phyloP scores from a whole-genome alignment of 2,329 filamentous ascomycete species.

The Xylariaceae sp. region DNA sequence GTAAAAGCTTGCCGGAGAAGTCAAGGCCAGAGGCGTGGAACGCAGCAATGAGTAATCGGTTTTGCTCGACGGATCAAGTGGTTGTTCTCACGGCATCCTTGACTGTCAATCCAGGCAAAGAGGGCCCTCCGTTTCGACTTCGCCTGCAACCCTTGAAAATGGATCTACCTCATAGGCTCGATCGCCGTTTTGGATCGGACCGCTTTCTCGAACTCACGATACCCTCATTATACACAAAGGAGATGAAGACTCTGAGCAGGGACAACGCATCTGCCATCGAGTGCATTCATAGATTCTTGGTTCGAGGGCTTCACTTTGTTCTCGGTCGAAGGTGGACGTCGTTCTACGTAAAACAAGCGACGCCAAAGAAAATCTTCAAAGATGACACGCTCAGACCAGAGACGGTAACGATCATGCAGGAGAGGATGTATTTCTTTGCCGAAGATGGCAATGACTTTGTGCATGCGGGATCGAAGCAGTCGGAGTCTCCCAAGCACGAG shows the following conservation, averaged over 20 bases:
- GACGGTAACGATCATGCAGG: constrained; percentile 32
- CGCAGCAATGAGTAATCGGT: constrained; percentile 35
- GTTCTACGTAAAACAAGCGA: constrained; percentile 40
- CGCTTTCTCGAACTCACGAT: constrained; percentile 53
- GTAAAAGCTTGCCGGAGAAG: constrained; percentile 44
- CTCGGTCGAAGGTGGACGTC: constrained; percentile 44
- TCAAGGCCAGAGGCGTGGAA: constrained; percentile 43
- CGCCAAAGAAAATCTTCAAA: constrained; percentile 36
- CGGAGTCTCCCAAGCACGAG: constrained; percentile 28
- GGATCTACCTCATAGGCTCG: constrained; percentile 47
- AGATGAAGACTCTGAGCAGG: constrained; percentile 33
- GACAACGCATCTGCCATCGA: constrained; percentile 2
- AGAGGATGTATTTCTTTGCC: constrained; percentile 52
- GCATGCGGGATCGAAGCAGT: constrained; percentile 23
- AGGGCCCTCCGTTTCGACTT: constrained; percentile 41
- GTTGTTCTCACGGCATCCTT: constrained; percentile 43
- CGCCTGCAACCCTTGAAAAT: constrained; percentile 45
- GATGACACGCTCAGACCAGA: constrained; percentile 32
- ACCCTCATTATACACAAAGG: constrained; percentile 35
- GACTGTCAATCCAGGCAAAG: constrained; percentile 32
- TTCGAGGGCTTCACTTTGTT: constrained; percentile 37
- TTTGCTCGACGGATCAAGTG: constrained; percentile 33
- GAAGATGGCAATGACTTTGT: constrained; percentile 44
- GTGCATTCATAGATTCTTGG: constrained; percentile 38
- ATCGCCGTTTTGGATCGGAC: constrained; percentile 52